phyloP scores from a whole-genome alignment of 2,329 filamentous ascomycete genomes.

The Phoma herbarum region DNA sequence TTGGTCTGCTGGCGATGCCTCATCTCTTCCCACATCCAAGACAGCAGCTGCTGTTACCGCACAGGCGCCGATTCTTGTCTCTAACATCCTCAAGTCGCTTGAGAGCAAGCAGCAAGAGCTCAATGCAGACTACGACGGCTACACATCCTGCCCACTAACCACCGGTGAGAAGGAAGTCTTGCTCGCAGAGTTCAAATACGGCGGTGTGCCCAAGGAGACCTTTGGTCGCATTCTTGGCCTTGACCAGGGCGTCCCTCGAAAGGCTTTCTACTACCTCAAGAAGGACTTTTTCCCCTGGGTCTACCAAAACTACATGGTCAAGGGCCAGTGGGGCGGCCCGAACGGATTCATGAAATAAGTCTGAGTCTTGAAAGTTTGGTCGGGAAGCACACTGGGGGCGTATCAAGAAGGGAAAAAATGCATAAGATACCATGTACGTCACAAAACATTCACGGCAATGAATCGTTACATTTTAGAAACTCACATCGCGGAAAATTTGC shows the following conservation, averaged over 20 bases:
- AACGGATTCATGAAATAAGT: conserved; percentile 57
- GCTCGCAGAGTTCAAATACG: conserved; percentile 72
- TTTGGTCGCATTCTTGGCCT: conserved; percentile 64
- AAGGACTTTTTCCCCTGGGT: conserved; percentile 75
- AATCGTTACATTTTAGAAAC: no score
- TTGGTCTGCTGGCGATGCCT: conserved; percentile 53
- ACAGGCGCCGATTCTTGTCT: conserved; percentile 48
- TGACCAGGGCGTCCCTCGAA: conserved; percentile 65
- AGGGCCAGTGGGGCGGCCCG: conserved; percentile 69
- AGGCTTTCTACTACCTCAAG: conserved; percentile 69
- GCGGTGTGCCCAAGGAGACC: conserved; percentile 69
- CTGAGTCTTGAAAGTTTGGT: no score
- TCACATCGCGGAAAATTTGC: not conserved
- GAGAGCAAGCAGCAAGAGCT: conserved; percentile 34
- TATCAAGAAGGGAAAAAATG: not conserved
- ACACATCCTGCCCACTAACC: conserved; percentile 52
- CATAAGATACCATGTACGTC: conserved; percentile 18
- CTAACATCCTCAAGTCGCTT: conserved; percentile 45
- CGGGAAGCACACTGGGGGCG: no score
- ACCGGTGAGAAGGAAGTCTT: conserved; percentile 68
- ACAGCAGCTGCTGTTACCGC: conserved; percentile 52
- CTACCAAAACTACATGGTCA: conserved; percentile 67
- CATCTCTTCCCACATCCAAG: conserved; percentile 51
- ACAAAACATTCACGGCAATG: not conserved
- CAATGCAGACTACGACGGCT: conserved; percentile 46